Evolutionary conservation across 1,284 basidiomycete species (phyloP).

Genomic region (Phylloboletellus chloephorus): DNA sequence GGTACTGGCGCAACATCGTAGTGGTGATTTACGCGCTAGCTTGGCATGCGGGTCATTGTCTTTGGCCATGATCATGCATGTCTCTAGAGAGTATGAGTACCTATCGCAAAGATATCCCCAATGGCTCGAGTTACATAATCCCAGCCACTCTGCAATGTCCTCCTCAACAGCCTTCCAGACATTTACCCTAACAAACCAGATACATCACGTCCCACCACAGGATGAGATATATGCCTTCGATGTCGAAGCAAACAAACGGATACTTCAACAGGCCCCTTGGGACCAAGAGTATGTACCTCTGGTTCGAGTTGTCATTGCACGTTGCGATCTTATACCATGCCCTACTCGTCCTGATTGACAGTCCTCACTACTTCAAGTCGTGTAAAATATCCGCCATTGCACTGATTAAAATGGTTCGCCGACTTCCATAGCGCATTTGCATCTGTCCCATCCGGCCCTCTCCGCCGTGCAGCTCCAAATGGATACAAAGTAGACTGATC

Average conservation of each 20-base stretch:
- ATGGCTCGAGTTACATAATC: no score
- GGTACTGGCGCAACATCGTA: no score
- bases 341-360: conserved; percentile 28
- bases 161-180: conserved; percentile 64
- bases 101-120: no score
- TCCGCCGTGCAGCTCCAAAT: not conserved
- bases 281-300: conserved; percentile 61
- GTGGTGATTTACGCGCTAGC: no score
- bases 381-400: conserved; percentile 95
- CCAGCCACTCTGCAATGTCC: no score
- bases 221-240: conserved; percentile 85
- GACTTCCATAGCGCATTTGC: not conserved
- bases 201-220: conserved; percentile 62
- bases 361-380: conserved; percentile 88
- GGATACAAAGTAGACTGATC: not conserved
- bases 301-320: conserved; percentile 3
- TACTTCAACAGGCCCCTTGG: conserved; percentile 81
- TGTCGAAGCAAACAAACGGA: conserved; percentile 60
- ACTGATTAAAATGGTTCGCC: conserved; percentile 91
- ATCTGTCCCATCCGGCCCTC: not conserved
- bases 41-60: no score
- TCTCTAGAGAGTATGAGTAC: no score
- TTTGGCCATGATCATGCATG: no score
- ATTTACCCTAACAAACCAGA: conserved; percentile 80
- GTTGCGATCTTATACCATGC: not conserved